Base-by-base conservation (phyloP, 2,329 filamentous ascomycete species). In the Xylariaceae sp. region DNA sequence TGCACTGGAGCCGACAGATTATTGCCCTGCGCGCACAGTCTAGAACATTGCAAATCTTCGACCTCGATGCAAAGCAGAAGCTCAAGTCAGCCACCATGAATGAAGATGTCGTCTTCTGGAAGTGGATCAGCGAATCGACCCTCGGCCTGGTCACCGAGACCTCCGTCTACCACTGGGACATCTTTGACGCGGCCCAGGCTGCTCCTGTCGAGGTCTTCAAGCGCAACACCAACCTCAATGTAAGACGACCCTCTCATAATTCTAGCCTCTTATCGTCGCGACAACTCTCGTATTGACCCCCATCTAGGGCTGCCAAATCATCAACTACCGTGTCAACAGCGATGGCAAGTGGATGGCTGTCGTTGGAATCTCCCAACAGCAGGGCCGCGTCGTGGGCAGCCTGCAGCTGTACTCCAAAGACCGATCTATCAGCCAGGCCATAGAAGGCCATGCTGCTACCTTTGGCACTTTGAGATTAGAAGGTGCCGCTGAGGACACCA, bases 321-420 rank as follows among this genome's bases (percentile, higher is more conserved):
- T 99, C 82, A 99, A 97, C 76, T 99, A 99, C 75, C 90, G 92
- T 61, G 89, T 95, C 62, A 96, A 92, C 71, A 83, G 86, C 58
- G 92, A 99, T 58, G 90, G 90, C 68, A 96, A 96, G 73, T 99
- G 94, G 94, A 95, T 95, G 85, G 91, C 95, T 30, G 86, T 96
- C 49, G 90, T 99, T 51, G 94, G 94, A 64, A 99, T 99, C 63
- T 91, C 91, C 51, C 89, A 91, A 68, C 88, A 95, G 66, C 86
- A 91, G 68, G 92, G 91, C 49, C 89, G 94, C 54, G 91, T 99
- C 39, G 91, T 95, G 39, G 94, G 94, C 59, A 89, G 89, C 56
- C 94, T 99, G 87, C 95, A 99, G 73, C 82, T 99, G 33, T 97
- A 96, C 74, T 97, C 94, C 51, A 90, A 87, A 68, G 92, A 96